These are phyloP conservation scores for Inga laurina DNA, from an alignment of 306 rosid species.

Conservation along the genomic window DNA sequence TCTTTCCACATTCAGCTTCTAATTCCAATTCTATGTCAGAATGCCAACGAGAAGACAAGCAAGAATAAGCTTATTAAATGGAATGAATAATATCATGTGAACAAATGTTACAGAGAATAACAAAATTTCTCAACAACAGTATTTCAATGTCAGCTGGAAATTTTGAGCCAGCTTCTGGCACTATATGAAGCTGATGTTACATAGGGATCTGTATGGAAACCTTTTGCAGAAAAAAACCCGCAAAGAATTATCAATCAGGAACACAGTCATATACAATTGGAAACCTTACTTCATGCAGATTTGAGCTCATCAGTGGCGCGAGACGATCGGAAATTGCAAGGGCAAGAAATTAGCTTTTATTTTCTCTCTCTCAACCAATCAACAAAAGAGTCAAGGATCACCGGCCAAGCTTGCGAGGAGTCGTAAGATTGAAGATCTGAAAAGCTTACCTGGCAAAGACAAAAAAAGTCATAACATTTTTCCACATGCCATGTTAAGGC, in stretches of 20 bases:
- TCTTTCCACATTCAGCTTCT: background rate
- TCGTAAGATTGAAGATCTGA: constrained; percentile 55
- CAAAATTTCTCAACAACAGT: constrained; percentile 32
- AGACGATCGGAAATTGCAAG: constrained; percentile 23
- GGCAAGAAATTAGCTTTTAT: constrained; percentile 26
- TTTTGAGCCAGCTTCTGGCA: constrained; percentile 31
- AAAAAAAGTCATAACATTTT: constrained; percentile 6
- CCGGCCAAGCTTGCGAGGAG: constrained; percentile 70
- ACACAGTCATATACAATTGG: constrained; percentile 42
- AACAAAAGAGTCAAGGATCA: constrained; percentile 65
- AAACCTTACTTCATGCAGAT: constrained; percentile 39
- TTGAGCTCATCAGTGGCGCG: constrained; percentile 25
- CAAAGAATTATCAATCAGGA: constrained; percentile 35
- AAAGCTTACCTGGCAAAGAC: constrained; percentile 57
- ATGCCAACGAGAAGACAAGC: background rate
- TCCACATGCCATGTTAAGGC: constrained; percentile 15
- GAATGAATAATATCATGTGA: background rate
- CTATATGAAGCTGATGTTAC: constrained; percentile 36
- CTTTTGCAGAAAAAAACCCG: constrained; percentile 30
- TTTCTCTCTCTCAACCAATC: constrained; percentile 62
- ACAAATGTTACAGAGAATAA: background rate
- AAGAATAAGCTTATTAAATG: constrained; percentile 9
- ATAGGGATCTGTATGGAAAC: constrained; percentile 21
- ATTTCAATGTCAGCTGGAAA: constrained; percentile 25
- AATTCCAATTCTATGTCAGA: background rate